These are phyloP conservation scores for Neurospora crassa DNA, from an alignment of 2,329 filamentous ascomycete genomes.

Conservation along the genomic window DNA sequence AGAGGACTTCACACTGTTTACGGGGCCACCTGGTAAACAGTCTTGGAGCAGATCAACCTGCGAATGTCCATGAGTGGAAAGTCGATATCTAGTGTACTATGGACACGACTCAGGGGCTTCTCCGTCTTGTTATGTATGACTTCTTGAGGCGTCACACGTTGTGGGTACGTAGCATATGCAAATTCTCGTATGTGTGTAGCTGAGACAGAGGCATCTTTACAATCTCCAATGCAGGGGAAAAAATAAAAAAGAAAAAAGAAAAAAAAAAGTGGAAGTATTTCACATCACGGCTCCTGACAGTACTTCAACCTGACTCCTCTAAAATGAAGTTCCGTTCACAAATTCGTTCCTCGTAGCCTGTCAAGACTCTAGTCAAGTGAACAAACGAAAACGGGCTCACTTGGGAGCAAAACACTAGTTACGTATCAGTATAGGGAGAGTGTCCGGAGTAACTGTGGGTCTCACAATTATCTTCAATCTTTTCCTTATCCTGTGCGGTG, in stretches of 20 bases:
- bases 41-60: background rate
- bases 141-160: background rate
- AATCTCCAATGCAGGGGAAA: background rate
- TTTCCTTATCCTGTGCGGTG: background rate
- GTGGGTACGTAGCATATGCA: background rate
- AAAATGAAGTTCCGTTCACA: background rate
- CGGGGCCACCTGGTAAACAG: too few species aligned
- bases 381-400: too few species aligned
- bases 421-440: background rate
- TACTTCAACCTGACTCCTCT: background rate
- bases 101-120: background rate
- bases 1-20: background rate
- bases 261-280: background rate
- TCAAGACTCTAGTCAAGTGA: too few species aligned
- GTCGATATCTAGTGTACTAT: background rate
- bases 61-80: background rate
- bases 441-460: background rate
- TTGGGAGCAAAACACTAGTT: background rate
- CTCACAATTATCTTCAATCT: background rate
- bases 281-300: background rate
- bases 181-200: background rate
- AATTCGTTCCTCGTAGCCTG: background rate
- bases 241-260: too few species aligned
- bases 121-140: background rate
- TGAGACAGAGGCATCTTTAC: background rate